Evolutionary conservation across 2,329 filamentous ascomycete species (phyloP).

Genomic region (Fulvia fulva): DNA sequence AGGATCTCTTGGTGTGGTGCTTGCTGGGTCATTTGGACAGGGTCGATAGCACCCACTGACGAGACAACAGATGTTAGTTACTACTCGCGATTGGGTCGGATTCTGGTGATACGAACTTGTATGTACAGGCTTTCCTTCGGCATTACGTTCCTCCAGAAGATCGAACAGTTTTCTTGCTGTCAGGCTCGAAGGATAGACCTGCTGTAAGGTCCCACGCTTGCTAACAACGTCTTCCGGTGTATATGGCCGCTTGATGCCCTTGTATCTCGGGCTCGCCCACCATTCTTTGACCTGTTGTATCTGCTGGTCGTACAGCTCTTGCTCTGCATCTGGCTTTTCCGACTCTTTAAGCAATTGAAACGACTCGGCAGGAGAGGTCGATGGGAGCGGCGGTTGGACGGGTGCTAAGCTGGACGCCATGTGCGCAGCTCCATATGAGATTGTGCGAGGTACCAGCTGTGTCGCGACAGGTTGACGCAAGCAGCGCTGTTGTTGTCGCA

Average conservation of each 20-base stretch:
- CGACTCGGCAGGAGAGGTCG: constrained; percentile 63
- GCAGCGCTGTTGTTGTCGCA: constrained; percentile 28
- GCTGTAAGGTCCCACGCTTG: constrained; percentile 83
- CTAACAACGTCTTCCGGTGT: constrained; percentile 85
- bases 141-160: constrained; percentile 71
- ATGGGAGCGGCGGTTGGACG: constrained; percentile 60
- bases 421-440: constrained; percentile 22
- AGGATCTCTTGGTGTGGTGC: constrained; percentile 92
- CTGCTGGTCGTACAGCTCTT: constrained; percentile 78
- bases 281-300: constrained; percentile 80
- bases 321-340: constrained; percentile 74
- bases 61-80: constrained; percentile 27
- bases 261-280: constrained; percentile 82
- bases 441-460: constrained; percentile 19
- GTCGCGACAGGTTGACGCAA: constrained; percentile 17
- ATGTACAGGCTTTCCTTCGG: constrained; percentile 82
- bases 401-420: constrained; percentile 52
- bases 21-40: constrained; percentile 99
- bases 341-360: constrained; percentile 80
- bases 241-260: constrained; percentile 89
- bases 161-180: constrained; percentile 96
- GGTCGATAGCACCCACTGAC: constrained; percentile 91
- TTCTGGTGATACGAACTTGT: constrained; percentile 60
- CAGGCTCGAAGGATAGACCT: constrained; percentile 84
- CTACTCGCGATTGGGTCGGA: neutral